Evolutionary conservation across 352 stramenopile species (phyloP), one percentile per base, ranked within the genome.

Genomic region (Phytophthora uliginosa): DNA sequence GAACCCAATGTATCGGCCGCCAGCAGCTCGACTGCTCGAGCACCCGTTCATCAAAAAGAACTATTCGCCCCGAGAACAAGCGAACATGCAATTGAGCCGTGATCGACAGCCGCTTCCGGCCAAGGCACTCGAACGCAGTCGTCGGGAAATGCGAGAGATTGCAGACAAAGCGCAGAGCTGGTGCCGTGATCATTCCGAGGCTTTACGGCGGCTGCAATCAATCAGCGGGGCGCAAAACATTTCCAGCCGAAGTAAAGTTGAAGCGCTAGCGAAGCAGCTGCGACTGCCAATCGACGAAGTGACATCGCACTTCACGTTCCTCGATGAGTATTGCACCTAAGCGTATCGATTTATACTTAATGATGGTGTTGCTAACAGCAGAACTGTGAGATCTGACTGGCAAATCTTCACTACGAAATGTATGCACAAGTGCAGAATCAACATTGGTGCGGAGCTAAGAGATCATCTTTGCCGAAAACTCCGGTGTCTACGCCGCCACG

Each of bases 31-130:
- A 31, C 74, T 96, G 12, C 76, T 96, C 0, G 73, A 89, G 38
- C 89, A 96, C 53, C 71, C 84, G 26, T 96, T 96, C 52, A 89
- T 96, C 40, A 78, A 73, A 33, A 79, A 84, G 33, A 89, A 91
- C 50, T 87, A 88, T 50, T 77, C 74, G 1, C 78, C 79, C 13
- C 72, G 45, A 2, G 64, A 84, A 10, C 69, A 82, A 63, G 56
- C 48, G n/a, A 73, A 66, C 31, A 59, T 74, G 0, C 71, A 55
- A 9, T 63, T 63, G 55, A 70, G 62, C 51, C 74, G 40, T 36
- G 78, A 69, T 66, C 67, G 50, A 26, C 75, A 59, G 54, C 78
- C 47, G 45, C 59, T 34, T 22, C 63, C 59, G 20, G 13, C 53
- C 47, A 64, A 83, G 36, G 61, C 60, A 40, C 54, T 73, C 38